These are phyloP conservation scores for Pseudomicrostroma phylloplanum DNA, from an alignment of 1,284 basidiomycete species.

Conservation along the genomic window DNA sequence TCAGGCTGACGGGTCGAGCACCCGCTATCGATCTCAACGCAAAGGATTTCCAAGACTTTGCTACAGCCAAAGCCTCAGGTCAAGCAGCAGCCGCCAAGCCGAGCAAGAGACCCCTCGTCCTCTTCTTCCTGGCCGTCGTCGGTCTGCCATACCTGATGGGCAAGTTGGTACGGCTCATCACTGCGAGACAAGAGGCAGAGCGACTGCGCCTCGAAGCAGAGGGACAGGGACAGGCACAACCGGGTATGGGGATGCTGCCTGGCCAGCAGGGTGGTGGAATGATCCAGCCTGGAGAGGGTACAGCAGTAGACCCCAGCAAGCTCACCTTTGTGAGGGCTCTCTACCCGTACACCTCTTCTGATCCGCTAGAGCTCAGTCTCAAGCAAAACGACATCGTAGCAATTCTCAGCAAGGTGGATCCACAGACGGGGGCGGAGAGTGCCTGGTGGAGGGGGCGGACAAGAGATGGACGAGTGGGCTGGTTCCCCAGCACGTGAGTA, in stretches of 20 bases:
- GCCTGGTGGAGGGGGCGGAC: slow-evolving; percentile 97
- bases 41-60: slow-evolving; percentile 46
- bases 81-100: slow-evolving; percentile 40
- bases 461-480: slow-evolving; percentile 85
- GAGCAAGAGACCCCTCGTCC: slow-evolving; percentile 79
- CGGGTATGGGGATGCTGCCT: slow-evolving; percentile 58
- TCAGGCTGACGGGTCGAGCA: slow-evolving; percentile 35
- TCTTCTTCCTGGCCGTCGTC: slow-evolving; percentile 92
- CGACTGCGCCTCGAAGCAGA: slow-evolving; percentile 51
- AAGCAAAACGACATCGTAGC: slow-evolving; percentile 91
- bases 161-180: slow-evolving; percentile 74
- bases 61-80: slow-evolving; percentile 22
- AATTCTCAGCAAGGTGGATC: slow-evolving; percentile 65
- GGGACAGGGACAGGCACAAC: slow-evolving; percentile 37
- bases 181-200: slow-evolving; percentile 58
- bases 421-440: slow-evolving; percentile 60
- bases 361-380: slow-evolving; percentile 70
- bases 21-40: slow-evolving; percentile 40
- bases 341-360: slow-evolving; percentile 63
- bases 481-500: slow-evolving; percentile 72
- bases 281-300: slow-evolving; percentile 34
- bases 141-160: slow-evolving; percentile 93
- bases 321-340: slow-evolving; percentile 82
- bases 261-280: slow-evolving; percentile 56
- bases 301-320: slow-evolving; percentile 55